Percentiles rank a stretch among this genome's conserved stretches.
Conservation (phyloP, 306 rosid species). For the Notholithocarpus densiflorus region DNA sequence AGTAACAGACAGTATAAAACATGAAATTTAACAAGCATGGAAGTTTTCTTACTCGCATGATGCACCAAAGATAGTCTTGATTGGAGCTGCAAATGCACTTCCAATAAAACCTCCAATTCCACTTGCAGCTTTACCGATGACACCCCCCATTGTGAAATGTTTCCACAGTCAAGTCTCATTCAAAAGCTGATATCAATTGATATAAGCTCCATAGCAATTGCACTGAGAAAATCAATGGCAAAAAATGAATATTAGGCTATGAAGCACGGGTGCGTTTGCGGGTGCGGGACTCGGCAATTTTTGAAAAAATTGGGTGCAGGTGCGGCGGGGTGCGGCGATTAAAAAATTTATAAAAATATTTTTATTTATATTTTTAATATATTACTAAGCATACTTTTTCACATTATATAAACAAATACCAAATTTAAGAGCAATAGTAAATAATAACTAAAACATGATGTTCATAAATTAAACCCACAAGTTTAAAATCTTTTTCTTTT, state of each 20-base stretch:
- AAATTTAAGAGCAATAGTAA: too few species aligned
- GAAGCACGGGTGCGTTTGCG: too few species aligned
- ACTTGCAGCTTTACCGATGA: constrained; percentile 30
- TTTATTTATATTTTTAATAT: too few species aligned
- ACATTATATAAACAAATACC: too few species aligned
- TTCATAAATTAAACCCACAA: too few species aligned
- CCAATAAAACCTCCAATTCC: constrained; percentile 33
- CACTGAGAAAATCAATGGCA: not conserved
- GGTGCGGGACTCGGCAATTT: too few species aligned
- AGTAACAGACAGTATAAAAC: not conserved
- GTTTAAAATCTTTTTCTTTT: too few species aligned
- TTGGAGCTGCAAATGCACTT: constrained; percentile 34
- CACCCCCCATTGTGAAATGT: constrained; percentile 33
- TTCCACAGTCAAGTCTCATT: not conserved
- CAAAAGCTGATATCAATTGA: not conserved
- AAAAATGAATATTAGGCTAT: not conserved
- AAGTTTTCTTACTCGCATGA: constrained; percentile 34
- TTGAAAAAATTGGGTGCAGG: too few species aligned
- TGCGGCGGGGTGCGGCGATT: too few species aligned
- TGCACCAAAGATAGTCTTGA: constrained; percentile 37
- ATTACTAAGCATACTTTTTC: too few species aligned
- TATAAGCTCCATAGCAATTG: not conserved
- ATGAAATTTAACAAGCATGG: not conserved
- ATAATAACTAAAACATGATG: too few species aligned
- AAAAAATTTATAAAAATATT: too few species aligned